These are phyloP conservation scores for Balakata baccata DNA, from an alignment of 345 rosid species.

Conservation along the genomic window DNA sequence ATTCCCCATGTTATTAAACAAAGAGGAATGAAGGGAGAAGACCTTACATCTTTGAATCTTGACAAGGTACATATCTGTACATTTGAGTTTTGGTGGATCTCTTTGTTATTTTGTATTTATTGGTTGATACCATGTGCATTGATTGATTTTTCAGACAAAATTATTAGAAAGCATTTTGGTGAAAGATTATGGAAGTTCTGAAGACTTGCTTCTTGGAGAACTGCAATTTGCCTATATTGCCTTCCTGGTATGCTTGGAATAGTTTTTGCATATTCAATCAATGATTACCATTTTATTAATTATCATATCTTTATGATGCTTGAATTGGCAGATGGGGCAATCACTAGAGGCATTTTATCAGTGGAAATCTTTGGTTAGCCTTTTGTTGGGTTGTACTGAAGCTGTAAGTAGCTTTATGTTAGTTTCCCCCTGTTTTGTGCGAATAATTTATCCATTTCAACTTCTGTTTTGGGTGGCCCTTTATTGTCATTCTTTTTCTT, in stretches of 20 bases:
- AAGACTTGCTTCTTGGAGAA: slow-evolving; percentile 85
- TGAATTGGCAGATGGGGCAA: slow-evolving; percentile 82
- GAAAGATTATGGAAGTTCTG: slow-evolving; percentile 64
- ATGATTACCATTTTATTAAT: slow-evolving; percentile 2
- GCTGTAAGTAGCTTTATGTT: slow-evolving; percentile 54
- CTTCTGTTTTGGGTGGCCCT: not conserved
- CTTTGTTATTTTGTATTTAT: slow-evolving; percentile 9
- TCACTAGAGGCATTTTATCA: slow-evolving; percentile 87
- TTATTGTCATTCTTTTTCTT: not conserved
- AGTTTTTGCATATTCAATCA: slow-evolving; percentile 5
- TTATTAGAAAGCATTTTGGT: slow-evolving; percentile 55
- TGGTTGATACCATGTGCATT: slow-evolving; percentile 11
- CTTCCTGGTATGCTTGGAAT: slow-evolving; percentile 59
- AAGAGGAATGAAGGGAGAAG: slow-evolving; percentile 58
- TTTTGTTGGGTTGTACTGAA: slow-evolving; percentile 72
- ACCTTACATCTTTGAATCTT: slow-evolving; percentile 81
- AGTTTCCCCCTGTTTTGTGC: not conserved
- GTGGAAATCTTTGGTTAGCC: slow-evolving; percentile 91
- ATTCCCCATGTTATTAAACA: slow-evolving; percentile 67
- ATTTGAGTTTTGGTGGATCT: not conserved
- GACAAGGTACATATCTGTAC: slow-evolving; percentile 61
- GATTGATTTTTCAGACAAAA: slow-evolving; percentile 48
- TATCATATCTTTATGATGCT: slow-evolving; percentile 6
- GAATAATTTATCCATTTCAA: not conserved
- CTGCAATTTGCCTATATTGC: slow-evolving; percentile 82